phyloP scores from a whole-genome alignment of 2,329 filamentous ascomycete species.

The Aspergillus udagawae region DNA sequence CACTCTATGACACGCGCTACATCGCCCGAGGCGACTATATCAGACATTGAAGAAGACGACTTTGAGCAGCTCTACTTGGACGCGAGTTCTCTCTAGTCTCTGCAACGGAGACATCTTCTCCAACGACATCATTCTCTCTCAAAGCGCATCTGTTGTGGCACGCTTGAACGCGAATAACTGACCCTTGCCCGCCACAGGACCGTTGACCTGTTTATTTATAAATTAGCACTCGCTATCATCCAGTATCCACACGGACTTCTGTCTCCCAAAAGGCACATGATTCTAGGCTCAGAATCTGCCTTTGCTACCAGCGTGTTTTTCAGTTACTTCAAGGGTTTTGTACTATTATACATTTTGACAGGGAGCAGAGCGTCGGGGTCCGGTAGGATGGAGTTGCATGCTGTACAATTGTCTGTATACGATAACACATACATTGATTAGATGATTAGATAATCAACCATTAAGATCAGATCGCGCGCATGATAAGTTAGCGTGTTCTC shows the following conservation, averaged over 20 bases:
- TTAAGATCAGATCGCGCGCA: conserved; percentile 1
- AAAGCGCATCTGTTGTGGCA: not conserved
- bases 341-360: not conserved
- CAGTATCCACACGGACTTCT: not conserved
- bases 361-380: not conserved
- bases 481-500: conserved; percentile 18
- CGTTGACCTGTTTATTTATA: not conserved
- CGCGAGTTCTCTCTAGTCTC: conserved; percentile 20
- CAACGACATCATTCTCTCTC: not conserved
- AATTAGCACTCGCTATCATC: not conserved
- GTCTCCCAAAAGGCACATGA: not conserved
- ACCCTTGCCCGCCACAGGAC: not conserved
- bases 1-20: conserved; percentile 14
- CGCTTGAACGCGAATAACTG: not conserved
- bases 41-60: conserved; percentile 32
- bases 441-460: conserved; percentile 16
- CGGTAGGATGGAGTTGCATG: not conserved
- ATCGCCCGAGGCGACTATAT: conserved; percentile 34
- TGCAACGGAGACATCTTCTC: not conserved
- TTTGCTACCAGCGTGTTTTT: not conserved
- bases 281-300: not conserved
- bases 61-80: conserved; percentile 31
- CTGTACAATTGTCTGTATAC: not conserved
- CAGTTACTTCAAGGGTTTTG: not conserved
- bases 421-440: not conserved